Base-by-base conservation (phyloP, 2,329 filamentous ascomycete species). In the Paecilomyces variotii region DNA sequence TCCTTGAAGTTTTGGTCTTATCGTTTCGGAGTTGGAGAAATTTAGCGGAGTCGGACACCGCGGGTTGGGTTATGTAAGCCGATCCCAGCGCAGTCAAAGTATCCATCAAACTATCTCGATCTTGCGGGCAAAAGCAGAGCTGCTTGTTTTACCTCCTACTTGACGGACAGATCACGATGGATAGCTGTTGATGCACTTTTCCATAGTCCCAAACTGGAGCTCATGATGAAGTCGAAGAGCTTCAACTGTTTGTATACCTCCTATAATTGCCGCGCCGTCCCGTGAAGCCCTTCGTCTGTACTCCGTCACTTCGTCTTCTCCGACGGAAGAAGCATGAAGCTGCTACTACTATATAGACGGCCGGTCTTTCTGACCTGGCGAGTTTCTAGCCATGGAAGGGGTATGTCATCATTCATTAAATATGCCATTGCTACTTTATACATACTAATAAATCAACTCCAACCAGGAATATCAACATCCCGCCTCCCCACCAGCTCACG, bases 251-350 rank as follows among this genome's bases (percentile, higher is more conserved):
- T 56, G 55, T 54, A 56, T 28, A 51, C 57, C 27, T n/a, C 55
- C 59, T 27, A 56, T 45, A 32, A 56, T 30, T 54, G 54, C 45
- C 58, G 57, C 54, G 35, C 59, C 11, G 59, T 59, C 53, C 54
- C 57, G 35, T 62, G 60, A 64, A 63, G 35, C 35, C 57, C 56
- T 54, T 24, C n/a, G 50, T 30, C 54, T 59, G 56, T 52, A 56
- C 57, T 59, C 56, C 57, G 52, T 52, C 56, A 45, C 54, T 14
- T 52, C 50, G 24, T n/a, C 7, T 59, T 53, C 28, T 54, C 53
- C 50, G 58, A 54, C 62, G 62, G 58, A 68, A 65, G 58, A 68
- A 65, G 62, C 57, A 74, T 73, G 71, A 73, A 70, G 65, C 67
- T 70, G 57, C 60, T 61, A 59, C 67, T 69, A 57, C 60, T 61